Percentiles rank a stretch among this genome's conserved stretches.
phyloP scores from a whole-genome alignment of 495 filamentous ascomycete genomes.

The Annulohypoxylon stygium region DNA sequence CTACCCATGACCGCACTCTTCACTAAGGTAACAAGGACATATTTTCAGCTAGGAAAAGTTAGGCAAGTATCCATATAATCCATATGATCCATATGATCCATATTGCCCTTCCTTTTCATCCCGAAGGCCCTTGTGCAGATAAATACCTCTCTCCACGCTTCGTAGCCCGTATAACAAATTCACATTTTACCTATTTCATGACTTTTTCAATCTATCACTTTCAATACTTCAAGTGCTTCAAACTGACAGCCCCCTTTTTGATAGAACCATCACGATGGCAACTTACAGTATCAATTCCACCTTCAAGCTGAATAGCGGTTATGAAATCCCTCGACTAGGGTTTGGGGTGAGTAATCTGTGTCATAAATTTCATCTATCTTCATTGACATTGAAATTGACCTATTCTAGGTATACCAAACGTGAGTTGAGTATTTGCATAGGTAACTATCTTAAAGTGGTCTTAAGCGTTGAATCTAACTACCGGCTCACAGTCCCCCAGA shows the following conservation, averaged over 20 bases:
- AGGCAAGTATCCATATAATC: slow-evolving; percentile 5
- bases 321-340: slow-evolving; percentile 80
- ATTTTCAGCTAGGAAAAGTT: background rate
- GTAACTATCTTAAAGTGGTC: background rate
- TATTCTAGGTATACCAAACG: slow-evolving; percentile 79
- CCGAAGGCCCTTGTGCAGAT: background rate
- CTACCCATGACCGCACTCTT: background rate
- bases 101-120: background rate
- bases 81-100: no score
- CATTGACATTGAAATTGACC: slow-evolving; percentile 16
- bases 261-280: slow-evolving; percentile 62
- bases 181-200: no score
- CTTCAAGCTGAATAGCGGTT: slow-evolving; percentile 78
- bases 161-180: background rate
- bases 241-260: slow-evolving; percentile 17
- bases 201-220: background rate
- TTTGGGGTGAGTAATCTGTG: slow-evolving; percentile 71
- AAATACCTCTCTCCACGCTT: background rate
- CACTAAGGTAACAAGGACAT: background rate
- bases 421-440: slow-evolving; percentile 51
- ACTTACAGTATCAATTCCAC: slow-evolving; percentile 71
- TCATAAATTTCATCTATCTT: background rate
- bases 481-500: slow-evolving; percentile 49
- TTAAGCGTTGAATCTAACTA: slow-evolving; percentile 15
- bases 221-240: no score